Evolutionary conservation across 2,329 filamentous ascomycete species (phyloP).

Genomic region (Hysterium pulicare): DNA sequence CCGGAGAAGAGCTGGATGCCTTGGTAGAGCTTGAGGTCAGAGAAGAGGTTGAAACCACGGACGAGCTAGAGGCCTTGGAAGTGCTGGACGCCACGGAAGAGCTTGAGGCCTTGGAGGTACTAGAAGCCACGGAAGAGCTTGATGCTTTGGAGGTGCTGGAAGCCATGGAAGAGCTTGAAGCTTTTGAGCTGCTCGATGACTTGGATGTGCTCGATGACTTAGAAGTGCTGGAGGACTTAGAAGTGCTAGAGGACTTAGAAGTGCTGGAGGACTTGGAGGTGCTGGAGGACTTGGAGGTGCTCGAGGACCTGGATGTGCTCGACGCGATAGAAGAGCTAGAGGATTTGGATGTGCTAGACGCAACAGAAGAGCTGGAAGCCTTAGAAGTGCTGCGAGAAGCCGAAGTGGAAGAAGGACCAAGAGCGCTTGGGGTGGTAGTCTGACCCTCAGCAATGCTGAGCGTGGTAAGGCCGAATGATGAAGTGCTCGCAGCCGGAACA

Average conservation of each 20-base stretch:
- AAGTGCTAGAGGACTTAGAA: too few species aligned
- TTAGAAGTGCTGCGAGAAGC: not conserved
- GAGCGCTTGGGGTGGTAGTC: not conserved
- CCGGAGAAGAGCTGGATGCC: not conserved
- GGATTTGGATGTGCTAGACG: not conserved
- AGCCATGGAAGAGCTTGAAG: not conserved
- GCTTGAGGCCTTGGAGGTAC: not conserved
- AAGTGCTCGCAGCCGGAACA: not conserved
- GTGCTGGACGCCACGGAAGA: not conserved
- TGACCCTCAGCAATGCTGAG: not conserved
- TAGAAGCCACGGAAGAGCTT: not conserved
- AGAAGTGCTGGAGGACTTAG: too few species aligned
- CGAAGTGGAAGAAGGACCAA: not conserved
- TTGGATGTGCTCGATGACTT: too few species aligned
- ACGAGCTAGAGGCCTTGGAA: not conserved
- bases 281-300: not conserved
- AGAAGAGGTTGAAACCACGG: not conserved
- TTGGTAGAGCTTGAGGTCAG: not conserved
- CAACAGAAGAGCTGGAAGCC: not conserved
- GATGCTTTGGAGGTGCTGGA: not conserved
- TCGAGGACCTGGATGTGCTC: not conserved
- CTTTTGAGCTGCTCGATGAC: not conserved
- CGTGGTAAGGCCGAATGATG: not conserved
- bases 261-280: too few species aligned
- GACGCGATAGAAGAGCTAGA: not conserved